Evolutionary conservation across 2,329 filamentous ascomycete species (phyloP).

Genomic region (Graphium sp.): DNA sequence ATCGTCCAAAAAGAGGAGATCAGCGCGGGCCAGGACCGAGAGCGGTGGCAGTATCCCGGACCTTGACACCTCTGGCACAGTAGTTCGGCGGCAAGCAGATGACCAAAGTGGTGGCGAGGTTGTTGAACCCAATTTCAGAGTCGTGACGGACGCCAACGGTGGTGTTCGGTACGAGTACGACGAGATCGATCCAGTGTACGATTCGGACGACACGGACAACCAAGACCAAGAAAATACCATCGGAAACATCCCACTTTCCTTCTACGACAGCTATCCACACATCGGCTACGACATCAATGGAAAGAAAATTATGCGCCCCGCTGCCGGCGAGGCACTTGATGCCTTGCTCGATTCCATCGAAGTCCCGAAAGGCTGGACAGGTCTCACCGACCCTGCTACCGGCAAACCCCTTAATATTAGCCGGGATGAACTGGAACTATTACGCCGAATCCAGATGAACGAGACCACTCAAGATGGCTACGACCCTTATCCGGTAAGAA

Average conservation of each 20-base stretch:
- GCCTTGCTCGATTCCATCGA: conserved; percentile 92
- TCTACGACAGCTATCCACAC: conserved; percentile 95
- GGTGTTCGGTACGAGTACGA: conserved; percentile 81
- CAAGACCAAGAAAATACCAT: conserved; percentile 76
- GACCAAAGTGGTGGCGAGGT: conserved; percentile 12
- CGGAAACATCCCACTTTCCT: conserved; percentile 81
- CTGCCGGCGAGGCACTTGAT: conserved; percentile 84
- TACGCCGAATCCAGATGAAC: conserved; percentile 78
- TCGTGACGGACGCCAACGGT: conserved; percentile 74
- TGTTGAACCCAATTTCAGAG: conserved; percentile 24
- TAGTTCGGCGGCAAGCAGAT: conserved; percentile 8
- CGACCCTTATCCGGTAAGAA: conserved; percentile 69
- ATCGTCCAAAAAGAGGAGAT: conserved; percentile 18
- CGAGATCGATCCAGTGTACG: conserved; percentile 87
- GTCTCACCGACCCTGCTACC: conserved; percentile 81
- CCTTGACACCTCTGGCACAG: conserved; percentile 19
- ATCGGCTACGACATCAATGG: conserved; percentile 99
- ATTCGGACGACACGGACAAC: conserved; percentile 85
- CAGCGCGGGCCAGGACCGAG: conserved; percentile 17
- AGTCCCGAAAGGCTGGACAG: conserved; percentile 92
- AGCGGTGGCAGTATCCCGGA: conserved; percentile 21
- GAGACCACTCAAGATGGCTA: conserved; percentile 78
- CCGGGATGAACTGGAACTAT: conserved; percentile 72
- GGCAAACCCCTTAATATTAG: conserved; percentile 83
- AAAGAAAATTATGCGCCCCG: conserved; percentile 92